phyloP scores from a whole-genome alignment of 176 grass and related monocot genomes.

The Triticum urartu region DNA sequence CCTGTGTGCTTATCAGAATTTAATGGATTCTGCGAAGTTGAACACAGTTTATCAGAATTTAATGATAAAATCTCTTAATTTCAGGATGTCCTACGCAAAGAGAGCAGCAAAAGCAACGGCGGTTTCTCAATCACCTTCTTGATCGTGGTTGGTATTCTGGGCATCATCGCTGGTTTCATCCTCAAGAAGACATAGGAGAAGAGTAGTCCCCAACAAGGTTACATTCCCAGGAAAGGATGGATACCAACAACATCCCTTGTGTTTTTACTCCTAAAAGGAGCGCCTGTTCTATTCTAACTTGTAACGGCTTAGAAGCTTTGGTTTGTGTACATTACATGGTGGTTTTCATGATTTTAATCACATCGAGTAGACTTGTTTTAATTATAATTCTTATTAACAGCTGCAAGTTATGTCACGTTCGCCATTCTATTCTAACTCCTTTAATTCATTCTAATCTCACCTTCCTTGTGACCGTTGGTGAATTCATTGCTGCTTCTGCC shows the following conservation, averaged over 20 bases:
- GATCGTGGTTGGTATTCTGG: constrained; percentile 59
- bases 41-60: neutral
- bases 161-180: constrained; percentile 72
- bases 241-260: neutral
- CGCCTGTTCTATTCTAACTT: constrained; percentile 44
- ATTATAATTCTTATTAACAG: constrained; percentile 7
- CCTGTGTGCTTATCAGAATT: neutral
- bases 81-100: constrained; percentile 87
- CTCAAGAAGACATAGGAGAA: constrained; percentile 78
- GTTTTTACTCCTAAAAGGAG: constrained; percentile 42
- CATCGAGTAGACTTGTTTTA: constrained; percentile 43
- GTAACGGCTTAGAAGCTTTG: constrained; percentile 41
- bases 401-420: neutral
- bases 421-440: neutral
- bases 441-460: constrained; percentile 41
- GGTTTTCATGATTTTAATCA: constrained; percentile 4
- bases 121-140: constrained; percentile 88
- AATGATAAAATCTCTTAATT: neutral
- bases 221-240: constrained; percentile 34
- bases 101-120: constrained; percentile 40
- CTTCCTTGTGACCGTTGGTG: neutral
- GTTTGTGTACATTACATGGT: constrained; percentile 55
- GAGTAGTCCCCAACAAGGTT: neutral
- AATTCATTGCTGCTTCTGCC: neutral
- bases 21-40: neutral